phyloP scores from a whole-genome alignment of 345 rosid genomes.

The Linum tenue region DNA sequence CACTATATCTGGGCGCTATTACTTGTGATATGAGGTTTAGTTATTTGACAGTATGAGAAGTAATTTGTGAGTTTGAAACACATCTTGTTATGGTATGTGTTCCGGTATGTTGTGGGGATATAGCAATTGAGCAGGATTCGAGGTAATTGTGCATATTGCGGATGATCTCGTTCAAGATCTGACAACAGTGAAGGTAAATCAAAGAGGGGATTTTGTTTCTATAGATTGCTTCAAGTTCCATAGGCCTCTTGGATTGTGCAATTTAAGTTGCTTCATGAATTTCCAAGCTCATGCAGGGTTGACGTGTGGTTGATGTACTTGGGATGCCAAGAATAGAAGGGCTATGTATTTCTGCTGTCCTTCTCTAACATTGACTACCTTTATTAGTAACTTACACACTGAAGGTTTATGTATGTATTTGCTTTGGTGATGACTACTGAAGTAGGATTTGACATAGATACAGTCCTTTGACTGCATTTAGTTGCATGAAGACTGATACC shows the following conservation, averaged over 20 bases:
- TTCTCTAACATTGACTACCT: too few species aligned
- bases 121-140: conserved; percentile 11
- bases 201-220: conserved; percentile 8
- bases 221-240: conserved; percentile 8
- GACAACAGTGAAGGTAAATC: conserved; percentile 4
- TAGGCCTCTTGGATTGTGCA: conserved; percentile 5
- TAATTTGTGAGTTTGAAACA: conserved; percentile 8
- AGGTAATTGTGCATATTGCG: conserved; percentile 14
- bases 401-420: too few species aligned
- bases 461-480: too few species aligned
- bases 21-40: not conserved
- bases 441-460: too few species aligned
- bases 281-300: not conserved
- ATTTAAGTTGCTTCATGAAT: conserved; percentile 14
- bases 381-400: too few species aligned
- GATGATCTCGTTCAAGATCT: conserved; percentile 7
- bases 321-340: not conserved
- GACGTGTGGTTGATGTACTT: not conserved
- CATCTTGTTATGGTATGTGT: conserved; percentile 17
- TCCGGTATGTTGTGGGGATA: conserved; percentile 24
- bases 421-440: too few species aligned
- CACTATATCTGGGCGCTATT: not conserved
- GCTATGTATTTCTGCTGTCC: not conserved
- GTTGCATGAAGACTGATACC: too few species aligned
- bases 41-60: conserved; percentile 7